These are phyloP conservation scores for Rhamnella rubrinervis DNA, from an alignment of 331 rosid genomes.

Conservation along the genomic window DNA sequence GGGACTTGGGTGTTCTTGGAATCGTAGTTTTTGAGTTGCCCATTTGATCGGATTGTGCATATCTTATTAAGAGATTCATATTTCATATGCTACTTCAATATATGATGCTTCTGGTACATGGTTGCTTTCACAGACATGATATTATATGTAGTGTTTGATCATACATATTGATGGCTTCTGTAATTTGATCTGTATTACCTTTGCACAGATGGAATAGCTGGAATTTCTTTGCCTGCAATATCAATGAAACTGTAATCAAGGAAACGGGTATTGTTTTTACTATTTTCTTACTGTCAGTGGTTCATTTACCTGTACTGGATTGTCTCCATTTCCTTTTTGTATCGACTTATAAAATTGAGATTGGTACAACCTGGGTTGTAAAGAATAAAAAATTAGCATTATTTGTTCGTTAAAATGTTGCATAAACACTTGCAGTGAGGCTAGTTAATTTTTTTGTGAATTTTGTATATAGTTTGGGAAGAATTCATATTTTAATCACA, in stretches of 20 bases:
- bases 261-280: slow-evolving; percentile 68
- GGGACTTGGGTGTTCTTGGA: no score
- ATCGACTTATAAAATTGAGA: neutral
- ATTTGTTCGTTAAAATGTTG: no score
- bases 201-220: slow-evolving; percentile 93
- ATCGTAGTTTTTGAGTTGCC: neutral
- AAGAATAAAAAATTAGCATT: no score
- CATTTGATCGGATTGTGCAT: neutral
- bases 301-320: neutral
- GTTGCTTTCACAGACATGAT: neutral
- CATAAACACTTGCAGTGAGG: no score
- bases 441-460: no score
- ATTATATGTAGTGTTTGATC: neutral
- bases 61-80: neutral
- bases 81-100: neutral
- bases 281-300: neutral
- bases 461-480: no score
- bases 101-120: neutral
- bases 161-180: neutral
- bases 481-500: no score
- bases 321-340: slow-evolving; percentile 18
- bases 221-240: slow-evolving; percentile 97
- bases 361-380: no score
- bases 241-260: slow-evolving; percentile 75
- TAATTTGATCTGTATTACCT: neutral